Evolutionary conservation across 2,329 filamentous ascomycete species (phyloP).

Genomic region (Ophiocordyceps camponoti-saundersi): DNA sequence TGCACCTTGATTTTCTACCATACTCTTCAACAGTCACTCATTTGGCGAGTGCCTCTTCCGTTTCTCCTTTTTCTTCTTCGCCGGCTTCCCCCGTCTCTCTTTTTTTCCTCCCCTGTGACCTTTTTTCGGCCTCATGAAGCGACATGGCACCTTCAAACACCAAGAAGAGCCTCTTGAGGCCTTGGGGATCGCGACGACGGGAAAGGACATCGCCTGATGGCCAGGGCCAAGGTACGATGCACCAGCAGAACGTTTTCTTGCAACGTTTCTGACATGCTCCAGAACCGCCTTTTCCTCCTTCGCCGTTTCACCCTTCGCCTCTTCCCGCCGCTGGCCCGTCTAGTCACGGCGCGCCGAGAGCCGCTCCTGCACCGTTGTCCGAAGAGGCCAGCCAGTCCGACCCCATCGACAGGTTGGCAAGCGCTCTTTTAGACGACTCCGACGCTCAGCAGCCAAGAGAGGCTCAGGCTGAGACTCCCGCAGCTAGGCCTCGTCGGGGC

Average conservation of each 20-base stretch:
- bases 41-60: not conserved
- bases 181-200: not conserved
- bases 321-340: not conserved
- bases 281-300: slow-evolving; percentile 1
- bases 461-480: not conserved
- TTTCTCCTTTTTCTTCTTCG: not conserved
- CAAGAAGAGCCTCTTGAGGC: not conserved
- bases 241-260: not conserved
- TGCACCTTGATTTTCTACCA: not conserved
- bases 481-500: not conserved
- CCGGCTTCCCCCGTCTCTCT: not conserved
- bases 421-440: slow-evolving; percentile 11
- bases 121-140: not conserved
- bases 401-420: slow-evolving; percentile 13
- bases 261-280: slow-evolving; percentile 2
- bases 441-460: not conserved
- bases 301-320: too few species aligned
- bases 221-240: not conserved
- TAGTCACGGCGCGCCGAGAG: slow-evolving; percentile 1
- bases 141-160: not conserved
- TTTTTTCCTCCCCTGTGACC: not conserved
- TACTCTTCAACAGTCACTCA: not conserved
- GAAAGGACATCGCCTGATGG: not conserved
- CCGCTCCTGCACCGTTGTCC: slow-evolving; percentile 1
- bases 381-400: slow-evolving; percentile 1